Evolutionary conservation across 2,329 filamentous ascomycete genomes (phyloP), one percentile per base, ranked within the genome.

Genomic region (Cadophora malorum): DNA sequence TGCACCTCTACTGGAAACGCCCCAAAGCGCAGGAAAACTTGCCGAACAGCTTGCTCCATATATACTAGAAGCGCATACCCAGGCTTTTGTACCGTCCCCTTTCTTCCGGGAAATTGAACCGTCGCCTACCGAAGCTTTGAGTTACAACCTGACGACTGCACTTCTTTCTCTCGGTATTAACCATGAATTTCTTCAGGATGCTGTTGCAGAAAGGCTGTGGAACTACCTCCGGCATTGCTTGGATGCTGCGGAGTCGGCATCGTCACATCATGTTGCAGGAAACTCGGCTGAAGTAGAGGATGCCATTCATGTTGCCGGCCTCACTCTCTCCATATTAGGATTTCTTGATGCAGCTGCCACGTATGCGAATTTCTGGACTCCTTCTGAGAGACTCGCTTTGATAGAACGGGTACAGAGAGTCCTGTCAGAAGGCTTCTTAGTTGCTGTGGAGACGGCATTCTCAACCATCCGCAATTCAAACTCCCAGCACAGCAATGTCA

Each of bases 391-490:
- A 64, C 80, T 96, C 33, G 84, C 85, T 3, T 80, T 98, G 58
- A 86, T 97, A 19, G 86, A 91, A 69, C 86, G 88, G 59, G 80
- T 97, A 41, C 89, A 89, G 64, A 83, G 85, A 38, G 85, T 97
- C 21, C 83, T 99, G 14, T 95, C 93, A 0, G 94, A 97, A 75
- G 84, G 88, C 7, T 97, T 97, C 77, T 85, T 97, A 72, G 88
- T 96, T 14, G 90, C 92, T 1, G 87, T 98, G 47, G 96, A 98
- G 80, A 93, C 93, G 0, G 92, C 94, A 9, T 90, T 97, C 67
- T 97, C 95, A 9, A 94, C 92, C 9, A 91, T 98, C 71, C 91
- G 95, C 65, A 97, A 96, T 79, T 86, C 90, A 2, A 89, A 88
- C 72, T 85, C 85, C 33, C 82, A 88, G 28, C 89, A 92, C 70